Evolutionary conservation across 2,329 filamentous ascomycete genomes (phyloP).

Genomic region (Cladorrhinum sp.): DNA sequence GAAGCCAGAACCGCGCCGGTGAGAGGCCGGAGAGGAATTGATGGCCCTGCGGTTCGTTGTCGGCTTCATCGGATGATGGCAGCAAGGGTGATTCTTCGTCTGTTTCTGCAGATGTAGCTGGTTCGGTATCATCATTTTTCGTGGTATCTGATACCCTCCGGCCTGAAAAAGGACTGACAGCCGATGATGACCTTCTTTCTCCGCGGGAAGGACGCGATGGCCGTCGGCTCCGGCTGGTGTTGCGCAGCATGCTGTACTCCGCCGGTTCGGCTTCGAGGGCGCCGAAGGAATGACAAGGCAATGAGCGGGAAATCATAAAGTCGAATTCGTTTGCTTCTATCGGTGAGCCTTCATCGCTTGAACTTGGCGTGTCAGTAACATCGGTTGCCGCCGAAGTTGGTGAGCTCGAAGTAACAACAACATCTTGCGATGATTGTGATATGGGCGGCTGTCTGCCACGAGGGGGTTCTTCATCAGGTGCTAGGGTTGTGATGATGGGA

Average conservation of each 20-base stretch:
- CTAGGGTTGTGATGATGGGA: background rate
- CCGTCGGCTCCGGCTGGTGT: conserved; percentile 27
- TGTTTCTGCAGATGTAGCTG: background rate
- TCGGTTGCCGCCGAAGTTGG: background rate
- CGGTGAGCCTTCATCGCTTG: conserved; percentile 20
- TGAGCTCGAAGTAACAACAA: background rate
- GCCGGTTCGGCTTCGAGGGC: conserved; percentile 42
- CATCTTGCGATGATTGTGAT: background rate
- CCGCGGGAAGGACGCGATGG: background rate
- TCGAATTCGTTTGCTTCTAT: conserved; percentile 38
- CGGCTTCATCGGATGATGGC: background rate
- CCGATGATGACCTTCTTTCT: background rate
- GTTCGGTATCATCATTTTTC: background rate
- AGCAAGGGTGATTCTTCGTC: conserved; percentile 21
- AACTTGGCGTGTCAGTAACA: conserved; percentile 4
- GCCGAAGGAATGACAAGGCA: conserved; percentile 17
- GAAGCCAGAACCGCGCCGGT: conserved; percentile 55
- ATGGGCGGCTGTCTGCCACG: background rate
- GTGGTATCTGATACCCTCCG: background rate
- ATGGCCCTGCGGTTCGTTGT: conserved; percentile 16
- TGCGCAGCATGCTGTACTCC: conserved; percentile 40
- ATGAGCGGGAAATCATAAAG: conserved; percentile 35
- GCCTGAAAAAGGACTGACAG: background rate
- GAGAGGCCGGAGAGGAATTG: conserved; percentile 47
- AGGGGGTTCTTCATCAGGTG: background rate